These are phyloP conservation scores for Pyrus hybrid DNA, from an alignment of 331 rosid species.

Conservation along the genomic window DNA sequence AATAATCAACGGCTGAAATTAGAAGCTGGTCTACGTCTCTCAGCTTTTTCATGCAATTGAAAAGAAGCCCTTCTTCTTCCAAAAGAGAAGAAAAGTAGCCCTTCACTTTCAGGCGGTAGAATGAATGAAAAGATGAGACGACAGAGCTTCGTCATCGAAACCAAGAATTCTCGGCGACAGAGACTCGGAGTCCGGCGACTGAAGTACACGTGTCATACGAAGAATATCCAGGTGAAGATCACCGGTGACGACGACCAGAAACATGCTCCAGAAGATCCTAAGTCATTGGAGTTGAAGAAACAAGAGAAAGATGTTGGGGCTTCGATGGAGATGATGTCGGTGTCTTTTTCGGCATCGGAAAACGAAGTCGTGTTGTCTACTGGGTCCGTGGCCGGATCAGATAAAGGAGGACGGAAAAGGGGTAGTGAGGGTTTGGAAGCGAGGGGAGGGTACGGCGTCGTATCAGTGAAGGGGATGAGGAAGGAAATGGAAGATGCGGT, in stretches of 20 bases:
- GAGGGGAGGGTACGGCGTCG: constrained; percentile 30
- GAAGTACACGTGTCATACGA: constrained; percentile 35
- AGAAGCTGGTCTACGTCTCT: background rate
- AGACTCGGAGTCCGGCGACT: constrained; percentile 34
- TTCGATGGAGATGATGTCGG: constrained; percentile 31
- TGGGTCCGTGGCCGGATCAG: background rate
- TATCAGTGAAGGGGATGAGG: constrained; percentile 61
- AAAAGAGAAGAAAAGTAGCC: background rate
- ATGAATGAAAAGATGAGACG: background rate
- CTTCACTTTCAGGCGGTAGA: background rate
- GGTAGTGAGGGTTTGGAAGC: background rate
- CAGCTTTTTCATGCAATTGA: constrained; percentile 22
- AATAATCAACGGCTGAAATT: constrained; percentile 29
- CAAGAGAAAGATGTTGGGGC: constrained; percentile 5
- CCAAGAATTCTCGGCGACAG: constrained; percentile 22
- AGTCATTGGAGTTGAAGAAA: background rate
- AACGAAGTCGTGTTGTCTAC: constrained; percentile 9
- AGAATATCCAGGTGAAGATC: constrained; percentile 17
- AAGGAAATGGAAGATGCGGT: constrained; percentile 86
- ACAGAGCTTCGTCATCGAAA: background rate
- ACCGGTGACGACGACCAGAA: background rate
- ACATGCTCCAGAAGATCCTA: background rate
- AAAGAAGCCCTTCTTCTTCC: background rate
- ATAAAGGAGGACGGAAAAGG: background rate
- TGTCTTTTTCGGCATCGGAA: constrained; percentile 22